Evolutionary conservation across 345 rosid species (phyloP).

Genomic region (Passiflora organensis): DNA sequence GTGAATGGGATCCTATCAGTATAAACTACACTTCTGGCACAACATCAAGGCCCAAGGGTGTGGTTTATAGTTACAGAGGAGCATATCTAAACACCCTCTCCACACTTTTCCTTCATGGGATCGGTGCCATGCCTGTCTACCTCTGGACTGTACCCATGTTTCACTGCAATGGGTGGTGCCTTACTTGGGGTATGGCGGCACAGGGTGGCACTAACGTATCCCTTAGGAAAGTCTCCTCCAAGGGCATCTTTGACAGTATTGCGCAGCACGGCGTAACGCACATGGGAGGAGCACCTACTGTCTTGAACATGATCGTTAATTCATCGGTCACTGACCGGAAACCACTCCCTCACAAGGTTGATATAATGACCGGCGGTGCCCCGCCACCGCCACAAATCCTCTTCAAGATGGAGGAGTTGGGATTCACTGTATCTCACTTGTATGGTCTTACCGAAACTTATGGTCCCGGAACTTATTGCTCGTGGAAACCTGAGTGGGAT

Average conservation of each 20-base stretch:
- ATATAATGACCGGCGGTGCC: conserved; percentile 58
- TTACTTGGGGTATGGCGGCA: conserved; percentile 80
- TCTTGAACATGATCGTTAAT: conserved; percentile 74
- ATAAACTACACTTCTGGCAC: conserved; percentile 87
- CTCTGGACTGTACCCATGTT: conserved; percentile 95
- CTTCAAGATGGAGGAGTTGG: conserved; percentile 56
- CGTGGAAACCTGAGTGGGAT: conserved; percentile 75
- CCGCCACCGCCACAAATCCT: conserved; percentile 59
- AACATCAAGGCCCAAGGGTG: conserved; percentile 82
- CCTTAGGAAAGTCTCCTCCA: conserved; percentile 52
- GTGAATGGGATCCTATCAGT: conserved; percentile 80
- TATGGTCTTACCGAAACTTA: conserved; percentile 80
- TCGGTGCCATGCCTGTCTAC: conserved; percentile 51
- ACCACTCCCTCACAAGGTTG: conserved; percentile 49
- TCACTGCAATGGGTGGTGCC: conserved; percentile 92
- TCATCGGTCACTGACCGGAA: conserved; percentile 28
- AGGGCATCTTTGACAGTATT: conserved; percentile 51
- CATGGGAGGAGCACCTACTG: conserved; percentile 84
- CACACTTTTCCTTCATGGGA: conserved; percentile 45
- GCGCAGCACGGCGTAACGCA: conserved; percentile 57
- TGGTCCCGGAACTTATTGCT: conserved; percentile 64
- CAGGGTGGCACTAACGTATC: conserved; percentile 81
- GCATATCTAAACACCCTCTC: conserved; percentile 76
- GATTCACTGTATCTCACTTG: conserved; percentile 55
- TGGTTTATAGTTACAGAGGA: conserved; percentile 81